These are phyloP conservation scores for Ganoderma sp. DNA, from an alignment of 1,284 basidiomycete genomes.

Conservation along the genomic window DNA sequence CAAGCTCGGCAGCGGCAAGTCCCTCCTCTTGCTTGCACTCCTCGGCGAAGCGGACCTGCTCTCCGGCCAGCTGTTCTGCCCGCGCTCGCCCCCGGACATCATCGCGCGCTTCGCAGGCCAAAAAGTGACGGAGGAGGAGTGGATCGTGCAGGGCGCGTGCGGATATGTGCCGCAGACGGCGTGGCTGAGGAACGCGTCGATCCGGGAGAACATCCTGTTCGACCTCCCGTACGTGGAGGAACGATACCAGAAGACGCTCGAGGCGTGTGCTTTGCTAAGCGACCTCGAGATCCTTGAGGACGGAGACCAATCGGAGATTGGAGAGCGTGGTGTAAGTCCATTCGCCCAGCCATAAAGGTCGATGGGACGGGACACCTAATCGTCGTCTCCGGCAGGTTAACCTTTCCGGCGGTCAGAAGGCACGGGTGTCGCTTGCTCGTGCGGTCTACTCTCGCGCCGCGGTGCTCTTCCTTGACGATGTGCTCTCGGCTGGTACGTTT, in stretches of 20 bases:
- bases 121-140: conserved; percentile 58
- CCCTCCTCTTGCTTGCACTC: conserved; percentile 81
- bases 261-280: conserved; percentile 70
- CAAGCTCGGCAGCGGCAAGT: conserved; percentile 83
- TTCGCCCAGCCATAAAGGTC: not conserved
- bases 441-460: conserved; percentile 94
- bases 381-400: conserved; percentile 66
- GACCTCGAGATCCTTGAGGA: conserved; percentile 94
- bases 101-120: conserved; percentile 63
- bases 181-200: conserved; percentile 92
- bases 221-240: conserved; percentile 81
- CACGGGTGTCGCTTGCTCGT: conserved; percentile 86
- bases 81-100: conserved; percentile 82
- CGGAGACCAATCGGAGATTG: conserved; percentile 92
- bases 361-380: not conserved
- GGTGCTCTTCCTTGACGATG: conserved; percentile 88
- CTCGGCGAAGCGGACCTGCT: conserved; percentile 90
- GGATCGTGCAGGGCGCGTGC: conserved; percentile 79
- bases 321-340: conserved; percentile 72
- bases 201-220: conserved; percentile 95
- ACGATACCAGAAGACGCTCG: conserved; percentile 80
- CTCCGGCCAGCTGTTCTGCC: conserved; percentile 80
- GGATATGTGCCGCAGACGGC: conserved; percentile 94
- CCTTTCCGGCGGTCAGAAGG: conserved; percentile 94
- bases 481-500: conserved; percentile 68